Base-by-base conservation (phyloP, 1,284 basidiomycete species). In the Cryptococcus deneoformans region DNA sequence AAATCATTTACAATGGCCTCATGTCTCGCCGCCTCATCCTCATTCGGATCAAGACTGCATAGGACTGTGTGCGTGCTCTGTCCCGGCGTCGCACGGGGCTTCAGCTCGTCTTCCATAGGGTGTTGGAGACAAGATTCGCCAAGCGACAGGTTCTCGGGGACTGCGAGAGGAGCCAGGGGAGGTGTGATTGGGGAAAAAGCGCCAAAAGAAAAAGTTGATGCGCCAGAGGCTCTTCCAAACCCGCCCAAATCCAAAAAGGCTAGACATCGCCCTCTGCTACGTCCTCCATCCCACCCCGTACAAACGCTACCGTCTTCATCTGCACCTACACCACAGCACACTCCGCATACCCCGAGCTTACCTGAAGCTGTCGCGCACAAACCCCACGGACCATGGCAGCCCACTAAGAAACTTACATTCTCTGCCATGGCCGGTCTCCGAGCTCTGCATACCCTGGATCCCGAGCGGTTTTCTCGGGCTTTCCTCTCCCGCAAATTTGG, bases 401-500 rank as follows among this genome's bases (percentile, higher is more conserved):
- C 92, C 7, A 88, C 88, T 48, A 87, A 86, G 67, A 92, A 90
- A 73, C 77, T 96, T 54, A 92, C 90, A n/a, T 84, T 89, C 58
- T 87, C 91, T 60, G 90, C 91, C 36, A 96, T 96, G 92, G 87
- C 89, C 57, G 87, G 87, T 36, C 72, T 96, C 60, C 85, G 89
- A 40, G 80, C 85, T 51, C 79, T 96, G 61, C 84, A 94, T 75
- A 73, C 78, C 42, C 74, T 85, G 48, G 86, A 95, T 71, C 87
- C 88, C 4, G 80, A 80, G 50, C 82, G 78, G 38, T 92, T 89
- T 77, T 83, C 83, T 34, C 87, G 86, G 12, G 82, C 86, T 16
- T 77, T 86, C 0, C 84, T 96, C 14, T 86, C 89, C 20, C 82
- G 87, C 58, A 84, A 85, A 69, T 96, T 95, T 78, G 86, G 81